Percentiles rank a stretch among this genome's conserved stretches.
Evolutionary conservation across 31 red algal genomes (phyloP).

Genomic region (Endocladia muricata): DNA sequence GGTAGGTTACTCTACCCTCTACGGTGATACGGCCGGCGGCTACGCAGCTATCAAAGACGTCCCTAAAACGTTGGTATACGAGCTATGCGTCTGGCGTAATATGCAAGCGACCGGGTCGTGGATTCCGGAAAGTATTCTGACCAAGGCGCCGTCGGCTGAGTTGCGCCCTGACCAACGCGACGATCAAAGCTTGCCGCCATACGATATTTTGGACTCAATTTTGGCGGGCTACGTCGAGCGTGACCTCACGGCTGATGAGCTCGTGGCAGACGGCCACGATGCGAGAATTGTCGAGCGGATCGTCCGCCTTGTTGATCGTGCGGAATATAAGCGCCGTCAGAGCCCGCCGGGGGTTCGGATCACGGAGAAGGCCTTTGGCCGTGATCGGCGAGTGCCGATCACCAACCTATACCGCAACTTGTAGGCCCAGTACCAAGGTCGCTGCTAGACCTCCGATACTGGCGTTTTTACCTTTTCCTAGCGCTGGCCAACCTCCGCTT

Average conservation of each 20-base stretch:
- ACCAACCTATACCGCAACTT: too few species aligned
- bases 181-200: background rate
- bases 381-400: constrained; percentile 1
- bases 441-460: too few species aligned
- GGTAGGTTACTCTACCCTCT: constrained; percentile 10
- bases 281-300: background rate
- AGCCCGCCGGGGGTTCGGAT: background rate
- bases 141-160: constrained; percentile 11
- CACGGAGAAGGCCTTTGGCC: constrained; percentile 1
- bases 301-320: background rate
- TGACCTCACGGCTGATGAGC: background rate
- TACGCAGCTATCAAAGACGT: constrained; percentile 2
- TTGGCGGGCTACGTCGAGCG: background rate
- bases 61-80: constrained; percentile 3
- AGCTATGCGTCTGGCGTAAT: background rate
- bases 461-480: too few species aligned
- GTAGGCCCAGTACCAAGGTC: too few species aligned
- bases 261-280: background rate
- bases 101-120: background rate
- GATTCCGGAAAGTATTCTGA: constrained; percentile 9
- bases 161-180: constrained; percentile 10
- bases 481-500: too few species aligned
- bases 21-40: constrained; percentile 8
- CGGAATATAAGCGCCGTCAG: constrained; percentile 6
- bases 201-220: constrained; percentile 14